Evolutionary conservation across 441 rosid genomes (phyloP), one percentile per base, ranked within the genome.

Genomic region (Macaranga tanarius): DNA sequence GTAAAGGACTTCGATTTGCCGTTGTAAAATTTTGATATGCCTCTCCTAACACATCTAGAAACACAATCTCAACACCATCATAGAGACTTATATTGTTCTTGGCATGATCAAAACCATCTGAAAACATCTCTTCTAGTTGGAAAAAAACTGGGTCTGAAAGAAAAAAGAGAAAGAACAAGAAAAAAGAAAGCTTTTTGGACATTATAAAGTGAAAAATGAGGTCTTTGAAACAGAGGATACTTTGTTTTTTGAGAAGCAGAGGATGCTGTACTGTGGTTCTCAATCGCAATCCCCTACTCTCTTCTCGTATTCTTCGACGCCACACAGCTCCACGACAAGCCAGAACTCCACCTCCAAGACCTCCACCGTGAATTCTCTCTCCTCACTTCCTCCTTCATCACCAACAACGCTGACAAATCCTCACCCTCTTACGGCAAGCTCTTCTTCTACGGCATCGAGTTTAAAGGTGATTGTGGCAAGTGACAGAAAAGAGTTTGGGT

Each of bases 251-350:
- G 45, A 38, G 66, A 42, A 38, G 28, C n/a, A n/a, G n/a, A n/a
- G n/a, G n/a, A n/a, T n/a, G n/a, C n/a, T n/a, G n/a, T n/a, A n/a
- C n/a, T n/a, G n/a, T n/a, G n/a, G n/a, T 95, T 91, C 86, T 73
- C 92, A 50, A 84, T 89, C 65, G 87, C 97, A 47, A 69, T 81
- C 4, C 88, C 93, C 16, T 92, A 91, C 86, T 79, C 88, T 0
- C 57, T 91, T 59, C 83, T 95, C 81, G 75, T 95, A 83, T 95
- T 91, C 92, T 95, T 95, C 84, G 99, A 95, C 72, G 97, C 97
- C 56, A 73, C 76, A 15, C 92, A 92, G 69, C 93, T 92, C 83
- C 95, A 90, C 74, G 88, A 86, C 81, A 92, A 92, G 79, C 1
- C 74, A 31, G 95, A 92, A 68, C 97, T 88, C 69, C 95, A 76